Evolutionary conservation across 1,284 basidiomycete genomes (phyloP), one percentile per base, ranked within the genome.

Genomic region (Anthracocystis walkeri): DNA sequence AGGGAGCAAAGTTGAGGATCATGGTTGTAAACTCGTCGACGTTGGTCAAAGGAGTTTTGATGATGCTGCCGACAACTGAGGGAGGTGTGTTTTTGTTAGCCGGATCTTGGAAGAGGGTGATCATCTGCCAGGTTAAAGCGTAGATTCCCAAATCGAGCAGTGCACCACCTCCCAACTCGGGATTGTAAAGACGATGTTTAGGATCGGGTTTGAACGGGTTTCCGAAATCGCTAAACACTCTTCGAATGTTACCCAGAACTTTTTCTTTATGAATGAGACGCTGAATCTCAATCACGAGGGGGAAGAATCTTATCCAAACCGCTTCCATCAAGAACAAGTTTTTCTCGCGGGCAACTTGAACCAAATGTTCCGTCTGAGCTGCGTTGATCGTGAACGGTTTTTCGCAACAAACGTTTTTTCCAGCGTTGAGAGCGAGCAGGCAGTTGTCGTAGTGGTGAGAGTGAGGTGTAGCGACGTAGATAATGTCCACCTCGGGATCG

Each of bases 171-270:
- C 92, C 94, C 7, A 95, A 88, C 20, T 87, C 85, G 3, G 94
- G 93, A 80, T 94, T 90, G 74, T 94, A 86, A 75, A 96, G 91
- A 40, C 93, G 87, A 86, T 94, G 91, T 91, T 33, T 92, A 90
- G 74, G 64, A 46, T 82, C 81, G 6, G 64, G 61, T 16, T 58
- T 51, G 50, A 82, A 79, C n/a, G 25, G 45, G n/a, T 52, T 51
- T 6, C 63, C 57, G 16, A 81, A 60, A 48, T 82, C 81, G 42
- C 56, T 53, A 52, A 58, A 66, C 29, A 80, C 75, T 14, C 80
- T 60, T 6, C 52, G 45, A 20, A 82, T 40, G 10, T 68, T 44
- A 10, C 81, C 81, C 16, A 82, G 62, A 4, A 69, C 48, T n/a
- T 57, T 41, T 18, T 82, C 68, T 18, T 79, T 10, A 48, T 82